phyloP scores from a whole-genome alignment of 805 yeast species.

The Wickerhamomyces canadensis region DNA sequence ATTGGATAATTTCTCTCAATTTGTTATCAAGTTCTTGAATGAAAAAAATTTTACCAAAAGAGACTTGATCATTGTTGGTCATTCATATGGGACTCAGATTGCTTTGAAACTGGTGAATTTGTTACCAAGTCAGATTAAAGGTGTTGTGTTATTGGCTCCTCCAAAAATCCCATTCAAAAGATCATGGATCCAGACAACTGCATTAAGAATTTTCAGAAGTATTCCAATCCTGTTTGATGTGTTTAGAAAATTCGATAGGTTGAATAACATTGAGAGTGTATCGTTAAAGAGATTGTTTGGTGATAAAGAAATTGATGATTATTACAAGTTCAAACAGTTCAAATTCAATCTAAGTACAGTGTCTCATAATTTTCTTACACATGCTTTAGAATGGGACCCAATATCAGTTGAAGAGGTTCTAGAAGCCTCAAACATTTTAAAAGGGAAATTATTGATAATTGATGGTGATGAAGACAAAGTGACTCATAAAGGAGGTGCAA shows the following conservation, averaged over 20 bases:
- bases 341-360: conserved; percentile 21
- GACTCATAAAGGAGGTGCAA: conserved; percentile 18
- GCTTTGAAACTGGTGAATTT: conserved; percentile 33
- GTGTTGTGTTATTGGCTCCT: conserved; percentile 38
- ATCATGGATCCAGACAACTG: conserved; percentile 1
- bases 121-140: conserved; percentile 5
- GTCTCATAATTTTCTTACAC: conserved; percentile 17
- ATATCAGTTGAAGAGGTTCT: conserved; percentile 12
- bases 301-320: conserved; percentile 9
- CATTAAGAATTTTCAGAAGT: conserved; percentile 1
- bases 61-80: conserved; percentile 49
- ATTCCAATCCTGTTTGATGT: conserved; percentile 14
- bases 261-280: conserved; percentile 17
- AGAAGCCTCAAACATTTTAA: conserved; percentile 3
- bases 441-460: conserved; percentile 12
- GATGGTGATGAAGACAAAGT: conserved; percentile 20
- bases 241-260: conserved; percentile 21
- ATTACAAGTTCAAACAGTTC: conserved; percentile 21
- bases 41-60: conserved; percentile 9
- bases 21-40: conserved; percentile 9
- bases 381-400: conserved; percentile 16
- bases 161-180: conserved; percentile 30
- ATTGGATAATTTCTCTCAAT: conserved; percentile 13
- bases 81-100: conserved; percentile 68
- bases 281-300: conserved; percentile 19